Evolutionary conservation across 1,139 yeast species (phyloP).

Genomic region (Kodamaea alishanica): DNA sequence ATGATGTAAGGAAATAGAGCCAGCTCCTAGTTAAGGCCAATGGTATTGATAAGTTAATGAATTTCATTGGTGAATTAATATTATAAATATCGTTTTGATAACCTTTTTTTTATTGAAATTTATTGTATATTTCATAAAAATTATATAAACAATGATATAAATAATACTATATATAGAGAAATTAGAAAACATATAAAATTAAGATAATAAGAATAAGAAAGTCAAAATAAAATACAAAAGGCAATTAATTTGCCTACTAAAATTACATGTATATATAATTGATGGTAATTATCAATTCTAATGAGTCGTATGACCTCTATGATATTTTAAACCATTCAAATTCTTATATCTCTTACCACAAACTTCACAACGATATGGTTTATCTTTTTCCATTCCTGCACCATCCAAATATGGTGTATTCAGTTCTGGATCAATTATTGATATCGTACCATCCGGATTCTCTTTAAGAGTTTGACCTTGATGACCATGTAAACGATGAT

Average conservation of each 20-base stretch:
- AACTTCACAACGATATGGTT: conserved; percentile 96
- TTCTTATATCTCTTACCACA: conserved; percentile 97
- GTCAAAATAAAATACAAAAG: neutral
- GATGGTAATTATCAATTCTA: conserved; percentile 23
- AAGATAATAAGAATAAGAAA: neutral
- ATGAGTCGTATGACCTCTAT: conserved; percentile 96
- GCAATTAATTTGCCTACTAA: conserved; percentile 1
- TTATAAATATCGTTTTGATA: neutral
- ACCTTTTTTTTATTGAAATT: too few relatives aligned
- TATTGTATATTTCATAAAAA: too few relatives aligned
- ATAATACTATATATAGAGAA: too few relatives aligned
- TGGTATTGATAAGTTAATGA: conserved; percentile 3
- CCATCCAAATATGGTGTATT: conserved; percentile 92
- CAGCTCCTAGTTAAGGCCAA: conserved; percentile 10
- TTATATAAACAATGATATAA: too few relatives aligned
- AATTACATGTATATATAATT: neutral
- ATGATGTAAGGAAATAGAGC: conserved; percentile 9
- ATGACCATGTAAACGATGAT: conserved; percentile 95
- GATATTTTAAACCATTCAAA: conserved; percentile 92
- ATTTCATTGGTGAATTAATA: neutral
- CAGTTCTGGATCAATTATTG: conserved; percentile 89
- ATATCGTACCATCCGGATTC: conserved; percentile 89
- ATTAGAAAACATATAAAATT: neutral
- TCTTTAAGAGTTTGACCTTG: conserved; percentile 89
- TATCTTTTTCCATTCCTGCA: conserved; percentile 91